Conservation (phyloP, 441 rosid species). For the Jatropha podagrica region DNA sequence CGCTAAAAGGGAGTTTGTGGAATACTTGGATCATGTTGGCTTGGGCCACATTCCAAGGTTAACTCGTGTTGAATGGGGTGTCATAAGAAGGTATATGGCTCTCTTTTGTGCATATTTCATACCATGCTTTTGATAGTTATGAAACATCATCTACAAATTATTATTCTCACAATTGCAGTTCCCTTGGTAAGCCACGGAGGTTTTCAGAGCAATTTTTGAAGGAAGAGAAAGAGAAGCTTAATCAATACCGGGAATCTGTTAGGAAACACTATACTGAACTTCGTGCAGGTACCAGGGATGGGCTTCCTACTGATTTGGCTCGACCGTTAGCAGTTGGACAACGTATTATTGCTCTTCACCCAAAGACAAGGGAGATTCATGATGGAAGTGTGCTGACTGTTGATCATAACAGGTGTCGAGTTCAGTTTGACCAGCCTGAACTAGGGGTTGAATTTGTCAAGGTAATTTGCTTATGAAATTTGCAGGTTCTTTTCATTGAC, state of each 20-base stretch:
- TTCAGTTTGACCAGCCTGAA: slow-evolving; percentile 84
- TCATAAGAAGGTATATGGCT: slow-evolving; percentile 76
- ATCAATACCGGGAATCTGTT: slow-evolving; percentile 89
- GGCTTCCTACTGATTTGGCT: slow-evolving; percentile 95
- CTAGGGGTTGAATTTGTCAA: slow-evolving; percentile 88
- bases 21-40: slow-evolving; percentile 91
- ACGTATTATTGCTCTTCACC: slow-evolving; percentile 85
- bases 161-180: slow-evolving; percentile 52
- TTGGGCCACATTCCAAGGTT: slow-evolving; percentile 89
- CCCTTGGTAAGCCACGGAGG: slow-evolving; percentile 98
- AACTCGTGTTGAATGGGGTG: slow-evolving; percentile 98
- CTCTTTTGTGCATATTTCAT: slow-evolving; percentile 1
- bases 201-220: slow-evolving; percentile 79
- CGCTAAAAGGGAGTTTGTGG: slow-evolving; percentile 92
- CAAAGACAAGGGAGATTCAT: slow-evolving; percentile 81
- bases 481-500: slow-evolving; percentile 10
- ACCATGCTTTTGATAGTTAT: slow-evolving; percentile 6
- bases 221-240: slow-evolving; percentile 88
- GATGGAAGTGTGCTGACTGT: slow-evolving; percentile 92
- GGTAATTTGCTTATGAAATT: slow-evolving; percentile 52
- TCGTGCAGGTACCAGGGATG: slow-evolving; percentile 77
- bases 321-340: slow-evolving; percentile 93
- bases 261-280: slow-evolving; percentile 85
- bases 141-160: slow-evolving; percentile 11
- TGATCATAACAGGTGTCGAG: slow-evolving; percentile 78